Conservation (phyloP, 2,329 filamentous ascomycete genomes). For the Clonostachys chloroleuca region DNA sequence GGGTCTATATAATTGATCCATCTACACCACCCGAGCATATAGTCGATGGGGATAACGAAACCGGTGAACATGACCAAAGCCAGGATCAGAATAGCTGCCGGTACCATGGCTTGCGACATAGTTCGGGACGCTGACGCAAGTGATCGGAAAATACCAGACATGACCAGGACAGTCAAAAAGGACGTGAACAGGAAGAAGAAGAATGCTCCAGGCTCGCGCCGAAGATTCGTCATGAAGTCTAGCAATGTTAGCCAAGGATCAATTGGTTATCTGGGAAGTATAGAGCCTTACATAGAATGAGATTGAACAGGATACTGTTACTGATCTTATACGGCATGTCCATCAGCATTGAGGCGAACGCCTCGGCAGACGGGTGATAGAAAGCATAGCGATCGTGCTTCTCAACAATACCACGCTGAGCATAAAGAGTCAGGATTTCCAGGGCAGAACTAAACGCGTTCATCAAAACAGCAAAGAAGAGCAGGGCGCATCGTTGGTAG, state of each 20-base stretch:
- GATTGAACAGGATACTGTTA: slow-evolving; percentile 26
- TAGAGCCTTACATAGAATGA: slow-evolving; percentile 27
- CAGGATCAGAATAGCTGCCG: slow-evolving; percentile 17
- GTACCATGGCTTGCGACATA: slow-evolving; percentile 19
- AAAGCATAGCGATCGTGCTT: slow-evolving; percentile 19
- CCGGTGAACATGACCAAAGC: slow-evolving; percentile 41
- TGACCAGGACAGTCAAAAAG: slow-evolving; percentile 67
- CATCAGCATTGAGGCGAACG: slow-evolving; percentile 11
- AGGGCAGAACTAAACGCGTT: slow-evolving; percentile 47
- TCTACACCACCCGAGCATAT: slow-evolving; percentile 39
- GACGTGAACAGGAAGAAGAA: slow-evolving; percentile 65
- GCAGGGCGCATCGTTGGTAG: slow-evolving; percentile 27
- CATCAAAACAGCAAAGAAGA: slow-evolving; percentile 45
- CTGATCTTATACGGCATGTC: slow-evolving; percentile 42
- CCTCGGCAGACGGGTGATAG: slow-evolving; percentile 22
- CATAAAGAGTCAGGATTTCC: slow-evolving; percentile 32
- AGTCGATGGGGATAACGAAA: slow-evolving; percentile 27
- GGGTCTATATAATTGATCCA: slow-evolving; percentile 41
- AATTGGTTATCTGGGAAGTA: too few species aligned
- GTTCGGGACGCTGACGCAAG: slow-evolving; percentile 11
- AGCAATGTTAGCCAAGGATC: too few species aligned
- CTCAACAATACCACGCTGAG: slow-evolving; percentile 13
- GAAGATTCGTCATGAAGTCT: slow-evolving; percentile 4
- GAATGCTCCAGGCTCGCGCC: slow-evolving; percentile 1
- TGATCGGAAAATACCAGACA: slow-evolving; percentile 23